Evolutionary conservation across 129 eudicot species (phyloP).

Genomic region (Tagetes patula): DNA sequence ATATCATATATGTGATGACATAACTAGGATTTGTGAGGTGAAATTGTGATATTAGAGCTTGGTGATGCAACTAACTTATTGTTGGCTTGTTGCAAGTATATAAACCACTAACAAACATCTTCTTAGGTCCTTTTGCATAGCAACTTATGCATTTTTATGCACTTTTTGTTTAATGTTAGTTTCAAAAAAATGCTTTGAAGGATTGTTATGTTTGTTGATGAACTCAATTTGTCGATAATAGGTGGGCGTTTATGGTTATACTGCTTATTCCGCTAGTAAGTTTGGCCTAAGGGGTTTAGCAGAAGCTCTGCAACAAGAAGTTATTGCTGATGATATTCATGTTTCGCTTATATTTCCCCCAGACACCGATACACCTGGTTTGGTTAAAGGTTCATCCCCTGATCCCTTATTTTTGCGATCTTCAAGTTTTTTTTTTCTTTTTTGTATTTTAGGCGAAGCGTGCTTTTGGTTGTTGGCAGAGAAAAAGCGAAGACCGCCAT

Average conservation of each 20-base stretch:
- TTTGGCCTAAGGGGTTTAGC: constrained; percentile 89
- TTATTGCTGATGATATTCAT: constrained; percentile 22
- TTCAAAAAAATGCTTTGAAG: neutral
- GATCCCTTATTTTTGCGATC: neutral
- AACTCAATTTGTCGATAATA: constrained; percentile 14
- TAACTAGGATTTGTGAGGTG: neutral
- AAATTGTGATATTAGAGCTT: neutral
- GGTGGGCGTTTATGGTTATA: constrained; percentile 91
- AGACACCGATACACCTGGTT: constrained; percentile 75
- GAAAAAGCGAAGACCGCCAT: constrained; percentile 58
- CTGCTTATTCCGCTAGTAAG: constrained; percentile 89
- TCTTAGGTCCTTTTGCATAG: neutral
- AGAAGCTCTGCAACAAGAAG: constrained; percentile 82
- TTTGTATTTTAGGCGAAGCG: neutral
- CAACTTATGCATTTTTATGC: neutral
- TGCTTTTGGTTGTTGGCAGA: constrained; percentile 41
- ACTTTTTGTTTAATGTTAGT: neutral
- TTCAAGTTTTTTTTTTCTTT: too few species aligned
- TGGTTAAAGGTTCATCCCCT: constrained; percentile 47
- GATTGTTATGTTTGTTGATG: constrained; percentile 14
- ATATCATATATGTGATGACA: too few species aligned
- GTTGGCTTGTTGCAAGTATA: too few species aligned
- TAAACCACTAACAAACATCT: neutral
- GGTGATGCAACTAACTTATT: neutral
- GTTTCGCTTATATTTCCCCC: constrained; percentile 67